Base-by-base conservation (phyloP, 2,329 filamentous ascomycete genomes). In the Xylariaceae sp. region DNA sequence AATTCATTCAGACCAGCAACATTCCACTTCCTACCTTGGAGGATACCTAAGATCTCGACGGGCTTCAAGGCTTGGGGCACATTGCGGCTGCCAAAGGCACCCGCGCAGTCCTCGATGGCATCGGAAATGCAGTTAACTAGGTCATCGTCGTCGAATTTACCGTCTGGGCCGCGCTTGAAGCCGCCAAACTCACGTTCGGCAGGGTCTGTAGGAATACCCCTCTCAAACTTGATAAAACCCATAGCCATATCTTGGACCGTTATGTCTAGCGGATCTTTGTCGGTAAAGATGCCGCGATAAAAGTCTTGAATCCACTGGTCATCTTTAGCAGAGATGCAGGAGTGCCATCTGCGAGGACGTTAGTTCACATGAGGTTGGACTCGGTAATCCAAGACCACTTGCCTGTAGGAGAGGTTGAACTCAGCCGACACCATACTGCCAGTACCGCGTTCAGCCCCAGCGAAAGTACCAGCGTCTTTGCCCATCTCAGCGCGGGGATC, bases 361-460 rank as follows among this genome's bases (percentile, higher is more conserved):
- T 37, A 60, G 50, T 39, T 34, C 14, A 34, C 7, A n/a, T 19
- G 9, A 3, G 9, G 1, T 6, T 24, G 1, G 21, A 4, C 2
- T 34, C 3, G 0, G 23, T 4, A 5, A 4, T 33, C 23, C 21
- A 9, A 28, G 4, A 12, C 8, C 21, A 43, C 64, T 61, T 46
- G 96, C 62, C 91, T 83, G 73, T 96, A 96, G 64, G 90, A 89
- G 8, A 96, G 80, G 69, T 95, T 96, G 79, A 96, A 96, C 76
- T 96, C 92, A 3, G 89, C 90, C 0, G 90, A 94, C 4, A 94
- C 90, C 63, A 89, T 87, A 67, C 95, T 96, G 47, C 92, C 92
- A 0, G 89, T 85, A 37, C 90, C 92, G 21, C 86, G 81, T 40
- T 90, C 85, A 0, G 88, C 84, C 0, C 84, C 82, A 2, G 82